Conservation (phyloP, 345 rosid genomes). For the Orychophragmus violaceus region DNA sequence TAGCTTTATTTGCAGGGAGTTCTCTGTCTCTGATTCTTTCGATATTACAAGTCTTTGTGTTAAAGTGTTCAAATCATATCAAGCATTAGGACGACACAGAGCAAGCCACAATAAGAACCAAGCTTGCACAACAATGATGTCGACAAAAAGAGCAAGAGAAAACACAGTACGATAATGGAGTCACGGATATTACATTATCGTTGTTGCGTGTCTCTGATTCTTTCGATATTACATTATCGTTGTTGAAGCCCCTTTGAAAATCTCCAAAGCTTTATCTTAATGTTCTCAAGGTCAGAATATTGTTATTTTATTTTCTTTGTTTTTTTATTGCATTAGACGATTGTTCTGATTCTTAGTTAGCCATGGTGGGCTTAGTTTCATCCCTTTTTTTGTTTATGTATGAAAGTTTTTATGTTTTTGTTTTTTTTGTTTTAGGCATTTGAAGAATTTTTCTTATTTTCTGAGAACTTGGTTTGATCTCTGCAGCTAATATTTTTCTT, state of each 20-base stretch:
- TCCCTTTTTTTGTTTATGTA: not conserved
- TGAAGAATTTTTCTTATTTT: too few species aligned
- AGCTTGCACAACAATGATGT: too few species aligned
- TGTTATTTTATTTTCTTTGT: not conserved
- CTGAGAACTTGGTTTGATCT: too few species aligned
- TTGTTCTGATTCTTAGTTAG: not conserved
- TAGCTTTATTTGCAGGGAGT: conserved; percentile 29
- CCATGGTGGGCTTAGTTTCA: not conserved
- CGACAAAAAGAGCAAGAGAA: too few species aligned
- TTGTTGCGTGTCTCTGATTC: conserved; percentile 22
- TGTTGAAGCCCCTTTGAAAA: conserved; percentile 23
- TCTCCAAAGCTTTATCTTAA: conserved; percentile 15
- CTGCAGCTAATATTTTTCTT: too few species aligned
- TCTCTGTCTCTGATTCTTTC: conserved; percentile 20
- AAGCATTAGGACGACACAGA: too few species aligned
- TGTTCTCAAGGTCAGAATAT: conserved; percentile 29
- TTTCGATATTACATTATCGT: too few species aligned
- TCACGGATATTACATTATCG: too few species aligned
- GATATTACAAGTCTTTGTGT: conserved; percentile 22
- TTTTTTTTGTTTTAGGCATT: too few species aligned
- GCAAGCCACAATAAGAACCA: too few species aligned
- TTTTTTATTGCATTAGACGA: not conserved
- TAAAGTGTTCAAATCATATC: too few species aligned
- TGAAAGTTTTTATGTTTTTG: conserved; percentile 7
- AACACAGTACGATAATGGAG: too few species aligned